A percentile compares a stretch with the other conserved stretches of the same genome.
Conservation (phyloP, 805 yeast species). For the Ogataea trehalophila region DNA sequence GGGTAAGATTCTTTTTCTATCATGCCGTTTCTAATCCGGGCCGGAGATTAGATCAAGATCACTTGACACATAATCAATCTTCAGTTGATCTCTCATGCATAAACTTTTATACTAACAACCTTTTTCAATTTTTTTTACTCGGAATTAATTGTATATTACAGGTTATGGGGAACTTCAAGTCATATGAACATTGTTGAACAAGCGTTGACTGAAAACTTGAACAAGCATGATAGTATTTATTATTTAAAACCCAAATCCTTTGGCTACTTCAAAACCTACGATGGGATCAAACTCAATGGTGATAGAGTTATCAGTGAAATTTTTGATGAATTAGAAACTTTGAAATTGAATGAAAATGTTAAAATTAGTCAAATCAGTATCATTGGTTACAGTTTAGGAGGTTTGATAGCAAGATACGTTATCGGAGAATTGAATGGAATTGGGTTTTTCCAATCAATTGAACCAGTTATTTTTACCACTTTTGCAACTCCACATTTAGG, state of each 20-base stretch:
- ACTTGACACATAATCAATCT: too few species aligned
- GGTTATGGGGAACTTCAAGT: conserved; percentile 59
- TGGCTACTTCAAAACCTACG: conserved; percentile 72
- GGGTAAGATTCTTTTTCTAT: conserved; percentile 42
- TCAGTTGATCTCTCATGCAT: too few species aligned
- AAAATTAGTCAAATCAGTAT: conserved; percentile 56
- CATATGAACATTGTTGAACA: conserved; percentile 49
- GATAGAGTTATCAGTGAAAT: conserved; percentile 68
- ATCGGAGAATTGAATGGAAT: conserved; percentile 46
- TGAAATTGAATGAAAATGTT: conserved; percentile 29
- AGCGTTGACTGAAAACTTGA: conserved; percentile 34
- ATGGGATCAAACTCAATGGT: conserved; percentile 74
- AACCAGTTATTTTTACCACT: conserved; percentile 60
- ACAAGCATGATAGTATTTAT: conserved; percentile 24
- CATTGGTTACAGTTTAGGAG: conserved; percentile 88
- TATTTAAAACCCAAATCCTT: conserved; percentile 54
- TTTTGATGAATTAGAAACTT: conserved; percentile 35
- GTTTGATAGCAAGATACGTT: conserved; percentile 74
- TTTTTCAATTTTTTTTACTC: background rate
- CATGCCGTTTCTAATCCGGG: background rate
- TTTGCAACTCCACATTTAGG: conserved; percentile 82
- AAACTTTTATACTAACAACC: background rate
- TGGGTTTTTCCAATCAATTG: conserved; percentile 49
- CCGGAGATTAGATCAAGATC: background rate
- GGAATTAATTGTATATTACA: background rate